Conservation (phyloP, 179 eudicot species). For the Patellifolia procumbens region DNA sequence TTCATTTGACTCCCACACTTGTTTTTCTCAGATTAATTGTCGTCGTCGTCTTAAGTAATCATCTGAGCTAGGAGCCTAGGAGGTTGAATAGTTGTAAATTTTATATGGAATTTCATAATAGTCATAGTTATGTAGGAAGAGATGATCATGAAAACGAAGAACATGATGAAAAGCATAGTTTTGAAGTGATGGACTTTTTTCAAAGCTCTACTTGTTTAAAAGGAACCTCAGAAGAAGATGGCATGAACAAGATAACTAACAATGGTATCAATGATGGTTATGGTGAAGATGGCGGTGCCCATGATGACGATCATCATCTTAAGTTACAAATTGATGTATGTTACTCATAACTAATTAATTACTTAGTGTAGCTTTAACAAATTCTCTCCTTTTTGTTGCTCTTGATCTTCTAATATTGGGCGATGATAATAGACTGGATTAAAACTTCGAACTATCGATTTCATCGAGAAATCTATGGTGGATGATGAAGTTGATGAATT, state of each 20-base stretch:
- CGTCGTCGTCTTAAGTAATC: too few relatives aligned
- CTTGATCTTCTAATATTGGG: too few relatives aligned
- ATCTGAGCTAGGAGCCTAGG: too few relatives aligned
- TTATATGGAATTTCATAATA: slow-evolving; percentile 22
- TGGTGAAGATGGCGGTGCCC: slow-evolving; percentile 3
- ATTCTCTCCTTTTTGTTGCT: too few relatives aligned
- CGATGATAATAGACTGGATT: slow-evolving; percentile 36
- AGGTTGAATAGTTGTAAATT: too few relatives aligned
- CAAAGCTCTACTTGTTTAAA: slow-evolving; percentile 14
- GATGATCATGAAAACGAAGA: slow-evolving; percentile 7
- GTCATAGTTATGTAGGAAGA: slow-evolving; percentile 1
- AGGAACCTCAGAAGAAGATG: slow-evolving; percentile 7
- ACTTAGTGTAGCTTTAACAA: background rate
- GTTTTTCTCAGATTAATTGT: too few relatives aligned
- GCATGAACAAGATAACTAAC: slow-evolving; percentile 12
- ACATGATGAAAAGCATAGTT: slow-evolving; percentile 23
- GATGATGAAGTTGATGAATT: slow-evolving; percentile 31
- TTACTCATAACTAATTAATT: background rate
- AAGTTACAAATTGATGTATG: slow-evolving; percentile 36
- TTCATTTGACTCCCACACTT: too few relatives aligned
- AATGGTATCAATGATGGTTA: background rate
- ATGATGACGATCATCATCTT: slow-evolving; percentile 21
- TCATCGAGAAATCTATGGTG: slow-evolving; percentile 29
- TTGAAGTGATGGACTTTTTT: slow-evolving; percentile 53
- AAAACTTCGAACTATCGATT: slow-evolving; percentile 32